Percentiles rank a stretch among this genome's conserved stretches.
phyloP scores from a whole-genome alignment of 768 basidiomycete species.

The Boletus speciosus region DNA sequence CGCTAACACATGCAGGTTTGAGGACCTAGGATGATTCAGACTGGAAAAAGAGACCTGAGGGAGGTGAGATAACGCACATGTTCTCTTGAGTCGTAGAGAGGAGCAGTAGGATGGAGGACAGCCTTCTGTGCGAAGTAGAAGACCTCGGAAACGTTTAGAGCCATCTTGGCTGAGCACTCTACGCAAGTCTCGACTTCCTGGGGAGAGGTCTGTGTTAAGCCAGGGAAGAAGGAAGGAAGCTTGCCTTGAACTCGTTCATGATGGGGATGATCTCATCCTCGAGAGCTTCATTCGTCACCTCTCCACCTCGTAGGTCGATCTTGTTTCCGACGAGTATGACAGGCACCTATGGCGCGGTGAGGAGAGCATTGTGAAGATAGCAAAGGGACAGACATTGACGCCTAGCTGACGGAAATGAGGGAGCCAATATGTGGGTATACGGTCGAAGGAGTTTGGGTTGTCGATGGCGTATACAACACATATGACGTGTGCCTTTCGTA shows the following conservation, averaged over 20 bases:
- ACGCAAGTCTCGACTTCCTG: slow-evolving; percentile 99
- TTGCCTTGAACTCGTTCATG: slow-evolving; percentile 98
- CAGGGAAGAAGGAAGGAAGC: slow-evolving; percentile 10
- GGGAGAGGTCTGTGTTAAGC: slow-evolving; percentile 4
- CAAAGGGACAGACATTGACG: slow-evolving; percentile 69
- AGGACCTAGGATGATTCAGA: slow-evolving; percentile 55
- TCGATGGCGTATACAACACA: slow-evolving; percentile 97
- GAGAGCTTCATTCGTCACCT: slow-evolving; percentile 89
- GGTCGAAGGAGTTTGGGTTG: slow-evolving; percentile 93
- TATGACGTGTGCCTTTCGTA: slow-evolving; percentile 96
- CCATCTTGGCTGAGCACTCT: slow-evolving; percentile 90
- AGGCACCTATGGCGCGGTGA: slow-evolving; percentile 60
- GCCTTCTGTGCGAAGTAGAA: slow-evolving; percentile 99
- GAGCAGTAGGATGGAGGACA: slow-evolving; percentile 94
- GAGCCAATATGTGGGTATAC: slow-evolving; percentile 97
- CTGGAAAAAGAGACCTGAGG: slow-evolving; percentile 4
- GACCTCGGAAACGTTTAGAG: slow-evolving; percentile 92
- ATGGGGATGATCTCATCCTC: slow-evolving; percentile 95
- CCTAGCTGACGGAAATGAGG: slow-evolving; percentile 93
- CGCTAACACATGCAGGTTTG: slow-evolving; percentile 87
- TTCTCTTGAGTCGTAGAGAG: slow-evolving; percentile 93
- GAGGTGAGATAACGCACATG: slow-evolving; percentile 56
- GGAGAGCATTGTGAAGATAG: neutral
- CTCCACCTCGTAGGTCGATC: slow-evolving; percentile 90
- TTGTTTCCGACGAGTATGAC: slow-evolving; percentile 98